A percentile compares a stretch with the other conserved stretches of the same genome.
phyloP scores from a whole-genome alignment of 305 asterid genomes.

The Rubia balearica region DNA sequence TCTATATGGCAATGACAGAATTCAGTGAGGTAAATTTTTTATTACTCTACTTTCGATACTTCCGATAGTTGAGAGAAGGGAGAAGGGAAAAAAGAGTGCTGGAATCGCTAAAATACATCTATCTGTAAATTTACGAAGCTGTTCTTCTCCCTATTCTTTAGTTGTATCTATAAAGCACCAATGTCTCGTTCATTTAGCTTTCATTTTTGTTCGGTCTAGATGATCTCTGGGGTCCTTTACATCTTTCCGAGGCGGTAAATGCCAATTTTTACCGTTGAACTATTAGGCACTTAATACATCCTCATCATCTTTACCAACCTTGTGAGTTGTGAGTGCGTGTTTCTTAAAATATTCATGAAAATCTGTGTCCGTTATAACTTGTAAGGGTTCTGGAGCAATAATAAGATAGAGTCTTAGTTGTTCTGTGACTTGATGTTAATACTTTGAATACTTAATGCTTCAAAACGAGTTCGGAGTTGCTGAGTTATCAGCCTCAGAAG shows the following conservation, averaged over 20 bases:
- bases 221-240: conserved; percentile 96
- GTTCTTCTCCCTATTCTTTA: neutral
- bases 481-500: no score
- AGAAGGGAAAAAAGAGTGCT: neutral
- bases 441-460: no score
- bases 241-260: conserved; percentile 70
- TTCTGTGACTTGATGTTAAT: no score
- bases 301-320: neutral
- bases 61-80: neutral
- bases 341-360: neutral
- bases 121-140: neutral
- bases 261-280: neutral
- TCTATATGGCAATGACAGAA: conserved; percentile 83
- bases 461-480: no score
- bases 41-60: neutral
- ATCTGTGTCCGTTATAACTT: no score
- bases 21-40: conserved; percentile 45
- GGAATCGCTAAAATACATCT: neutral
- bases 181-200: conserved; percentile 36
- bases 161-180: neutral
- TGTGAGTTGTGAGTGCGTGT: neutral
- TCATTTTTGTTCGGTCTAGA: conserved; percentile 68
- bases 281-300: neutral
- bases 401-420: no score
- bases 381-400: neutral